A percentile compares a stretch with the other conserved stretches of the same genome.
phyloP scores from a whole-genome alignment of 2,329 filamentous ascomycete genomes.

The Neofusicoccum sp. region DNA sequence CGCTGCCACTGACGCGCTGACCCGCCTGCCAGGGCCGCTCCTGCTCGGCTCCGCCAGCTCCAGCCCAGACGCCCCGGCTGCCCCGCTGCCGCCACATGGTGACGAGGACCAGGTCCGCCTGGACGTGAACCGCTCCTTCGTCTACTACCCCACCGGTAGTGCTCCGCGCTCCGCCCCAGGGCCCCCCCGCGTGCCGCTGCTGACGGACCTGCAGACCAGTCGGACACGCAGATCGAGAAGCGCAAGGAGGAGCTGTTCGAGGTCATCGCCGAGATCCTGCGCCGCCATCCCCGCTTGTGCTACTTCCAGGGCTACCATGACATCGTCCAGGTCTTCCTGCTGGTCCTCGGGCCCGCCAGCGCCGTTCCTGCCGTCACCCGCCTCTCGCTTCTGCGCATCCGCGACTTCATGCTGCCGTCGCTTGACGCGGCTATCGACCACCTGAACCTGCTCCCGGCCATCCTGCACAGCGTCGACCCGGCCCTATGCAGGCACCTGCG shows the following conservation, averaged over 20 bases:
- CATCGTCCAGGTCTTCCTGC: conserved; percentile 91
- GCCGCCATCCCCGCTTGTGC: conserved; percentile 78
- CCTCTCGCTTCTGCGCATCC: conserved; percentile 87
- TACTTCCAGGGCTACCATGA: conserved; percentile 99
- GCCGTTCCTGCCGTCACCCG: conserved; percentile 69
- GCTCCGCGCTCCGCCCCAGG: conserved; percentile 22
- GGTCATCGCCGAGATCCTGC: conserved; percentile 79
- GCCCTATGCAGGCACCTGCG: conserved; percentile 75
- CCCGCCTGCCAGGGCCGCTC: conserved; percentile 60
- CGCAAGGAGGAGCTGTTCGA: conserved; percentile 77
- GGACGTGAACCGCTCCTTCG: conserved; percentile 94
- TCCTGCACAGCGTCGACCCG: conserved; percentile 73
- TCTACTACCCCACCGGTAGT: conserved; percentile 87
- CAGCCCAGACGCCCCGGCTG: not conserved
- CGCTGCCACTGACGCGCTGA: conserved; percentile 20
- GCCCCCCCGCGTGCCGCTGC: conserved; percentile 23
- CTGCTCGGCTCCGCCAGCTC: conserved; percentile 44
- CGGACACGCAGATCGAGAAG: conserved; percentile 66
- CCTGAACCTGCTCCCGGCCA: conserved; percentile 82
- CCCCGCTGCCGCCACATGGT: conserved; percentile 56
- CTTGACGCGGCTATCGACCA: conserved; percentile 80
- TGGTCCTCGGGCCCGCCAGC: conserved; percentile 70
- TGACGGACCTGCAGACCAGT: conserved; percentile 58
- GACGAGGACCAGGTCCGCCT: conserved; percentile 92
- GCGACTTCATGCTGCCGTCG: conserved; percentile 96